Percentiles rank a stretch among this genome's conserved stretches.
phyloP scores from a whole-genome alignment of 2,329 filamentous ascomycete genomes.

The Coniella vitis region DNA sequence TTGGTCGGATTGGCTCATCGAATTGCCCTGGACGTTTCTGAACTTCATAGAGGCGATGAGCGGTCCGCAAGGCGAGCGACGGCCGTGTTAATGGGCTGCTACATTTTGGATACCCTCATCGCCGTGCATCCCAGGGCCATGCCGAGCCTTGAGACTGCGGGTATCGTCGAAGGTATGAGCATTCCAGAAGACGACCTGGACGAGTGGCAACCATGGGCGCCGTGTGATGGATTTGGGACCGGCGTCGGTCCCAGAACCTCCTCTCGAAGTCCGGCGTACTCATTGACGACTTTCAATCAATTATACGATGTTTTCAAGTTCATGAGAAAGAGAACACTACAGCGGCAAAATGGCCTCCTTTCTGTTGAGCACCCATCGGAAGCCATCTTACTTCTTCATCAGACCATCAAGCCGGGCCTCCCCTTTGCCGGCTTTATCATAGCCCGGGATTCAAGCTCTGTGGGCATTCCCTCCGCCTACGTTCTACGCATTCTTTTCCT shows the following conservation, averaged over 20 bases:
- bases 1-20: slow-evolving; percentile 58
- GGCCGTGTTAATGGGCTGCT: slow-evolving; percentile 44
- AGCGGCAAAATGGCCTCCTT: slow-evolving; percentile 7
- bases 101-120: slow-evolving; percentile 54
- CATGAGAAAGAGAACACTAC: slow-evolving; percentile 21
- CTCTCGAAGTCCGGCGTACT: slow-evolving; percentile 26
- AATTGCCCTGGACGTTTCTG: slow-evolving; percentile 31
- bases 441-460: slow-evolving; percentile 15
- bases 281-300: slow-evolving; percentile 36
- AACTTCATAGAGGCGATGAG: slow-evolving; percentile 10
- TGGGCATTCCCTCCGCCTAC: slow-evolving; percentile 23
- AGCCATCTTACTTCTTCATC: slow-evolving; percentile 16
- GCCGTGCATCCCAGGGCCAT: slow-evolving; percentile 43
- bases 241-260: slow-evolving; percentile 18
- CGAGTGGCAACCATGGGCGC: slow-evolving; percentile 68
- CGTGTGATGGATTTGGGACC: slow-evolving; percentile 34
- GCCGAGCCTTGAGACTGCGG: slow-evolving; percentile 41
- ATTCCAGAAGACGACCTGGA: slow-evolving; percentile 62
- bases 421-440: slow-evolving; percentile 21
- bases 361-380: slow-evolving; percentile 4
- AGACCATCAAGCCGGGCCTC: slow-evolving; percentile 17
- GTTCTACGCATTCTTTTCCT: slow-evolving; percentile 21
- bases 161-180: slow-evolving; percentile 35
- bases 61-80: slow-evolving; percentile 19
- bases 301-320: slow-evolving; percentile 32